phyloP scores from a whole-genome alignment of 768 basidiomycete species.

The Kwoniella dendrophila region DNA sequence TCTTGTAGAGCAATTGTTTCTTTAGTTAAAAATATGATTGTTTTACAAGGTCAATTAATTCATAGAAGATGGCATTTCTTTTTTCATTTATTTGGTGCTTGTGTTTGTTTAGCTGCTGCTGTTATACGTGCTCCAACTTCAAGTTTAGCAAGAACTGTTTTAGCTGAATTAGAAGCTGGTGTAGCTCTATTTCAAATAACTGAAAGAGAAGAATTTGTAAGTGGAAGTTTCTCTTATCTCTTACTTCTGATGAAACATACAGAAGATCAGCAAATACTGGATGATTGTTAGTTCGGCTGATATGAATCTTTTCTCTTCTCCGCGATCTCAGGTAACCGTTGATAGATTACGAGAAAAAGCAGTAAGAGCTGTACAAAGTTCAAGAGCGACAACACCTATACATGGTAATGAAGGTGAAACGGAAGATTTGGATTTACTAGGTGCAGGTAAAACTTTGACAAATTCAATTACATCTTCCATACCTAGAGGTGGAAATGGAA shows the following conservation, averaged over 20 bases:
- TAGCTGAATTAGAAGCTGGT: slow-evolving; percentile 16
- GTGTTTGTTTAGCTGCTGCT: slow-evolving; percentile 19
- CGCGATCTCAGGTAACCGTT: slow-evolving; percentile 4
- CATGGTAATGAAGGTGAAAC: slow-evolving; percentile 2
- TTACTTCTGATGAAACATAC: neutral
- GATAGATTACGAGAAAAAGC: slow-evolving; percentile 14
- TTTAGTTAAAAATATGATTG: slow-evolving; percentile 20
- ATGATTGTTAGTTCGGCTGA: neutral
- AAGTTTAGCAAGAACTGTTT: slow-evolving; percentile 6
- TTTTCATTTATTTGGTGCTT: slow-evolving; percentile 21
- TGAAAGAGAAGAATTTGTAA: slow-evolving; percentile 21
- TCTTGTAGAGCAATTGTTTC: slow-evolving; percentile 18
- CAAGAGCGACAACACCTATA: neutral
- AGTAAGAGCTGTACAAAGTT: slow-evolving; percentile 7
- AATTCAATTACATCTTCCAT: neutral
- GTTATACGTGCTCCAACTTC: slow-evolving; percentile 17
- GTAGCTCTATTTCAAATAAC: slow-evolving; percentile 18
- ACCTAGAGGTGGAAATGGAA: neutral
- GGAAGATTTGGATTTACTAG: slow-evolving; percentile 21
- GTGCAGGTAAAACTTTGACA: slow-evolving; percentile 14
- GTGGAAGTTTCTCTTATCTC: slow-evolving; percentile 3
- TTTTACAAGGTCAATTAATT: slow-evolving; percentile 17
- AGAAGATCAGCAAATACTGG: too few species aligned
- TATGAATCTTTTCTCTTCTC: neutral
- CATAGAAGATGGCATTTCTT: slow-evolving; percentile 26